A percentile compares a stretch with the other conserved stretches of the same genome.
Evolutionary conservation across 352 stramenopile species (phyloP).

Genomic region (Globisporangium nagaii): DNA sequence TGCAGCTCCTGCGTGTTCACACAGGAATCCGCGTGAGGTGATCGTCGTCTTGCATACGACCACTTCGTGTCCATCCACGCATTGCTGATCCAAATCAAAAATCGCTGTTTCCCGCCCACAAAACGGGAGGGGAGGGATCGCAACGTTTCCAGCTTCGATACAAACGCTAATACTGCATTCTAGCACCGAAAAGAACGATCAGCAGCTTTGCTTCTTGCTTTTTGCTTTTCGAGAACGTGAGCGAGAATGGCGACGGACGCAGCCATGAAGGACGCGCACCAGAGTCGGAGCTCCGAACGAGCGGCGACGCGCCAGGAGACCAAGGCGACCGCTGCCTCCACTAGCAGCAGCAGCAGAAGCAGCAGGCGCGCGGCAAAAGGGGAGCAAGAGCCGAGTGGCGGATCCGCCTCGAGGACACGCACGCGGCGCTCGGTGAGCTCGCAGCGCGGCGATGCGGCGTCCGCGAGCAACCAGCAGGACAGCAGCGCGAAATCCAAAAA

Average conservation of each 20-base stretch:
- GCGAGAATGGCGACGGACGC: not conserved
- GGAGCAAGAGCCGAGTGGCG: not conserved
- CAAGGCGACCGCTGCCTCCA: not conserved
- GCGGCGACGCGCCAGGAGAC: not conserved
- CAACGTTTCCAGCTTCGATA: not conserved
- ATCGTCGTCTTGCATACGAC: too few relatives aligned
- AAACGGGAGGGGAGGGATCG: too few relatives aligned
- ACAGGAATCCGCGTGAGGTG: too few relatives aligned
- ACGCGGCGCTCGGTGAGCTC: not conserved
- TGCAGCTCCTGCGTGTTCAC: too few relatives aligned
- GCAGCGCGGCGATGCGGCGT: not conserved
- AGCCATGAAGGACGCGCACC: not conserved
- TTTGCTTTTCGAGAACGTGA: not conserved
- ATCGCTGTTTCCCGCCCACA: not conserved
- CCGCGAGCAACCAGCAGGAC: not conserved
- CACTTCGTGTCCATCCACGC: too few relatives aligned
- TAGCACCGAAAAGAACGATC: too few relatives aligned
- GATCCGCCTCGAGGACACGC: not conserved
- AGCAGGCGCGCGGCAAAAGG: not conserved
- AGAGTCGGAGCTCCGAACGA: not conserved
- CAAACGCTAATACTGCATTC: too few relatives aligned
- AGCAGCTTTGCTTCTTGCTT: too few relatives aligned
- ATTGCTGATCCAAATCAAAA: too few relatives aligned
- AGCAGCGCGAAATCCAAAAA: not conserved
- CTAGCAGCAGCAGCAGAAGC: not conserved